Evolutionary conservation across 225 moss, liverwort and hornwort species (phyloP), one percentile per base, ranked within the genome.

Genomic region (Anthoceros angustus): DNA sequence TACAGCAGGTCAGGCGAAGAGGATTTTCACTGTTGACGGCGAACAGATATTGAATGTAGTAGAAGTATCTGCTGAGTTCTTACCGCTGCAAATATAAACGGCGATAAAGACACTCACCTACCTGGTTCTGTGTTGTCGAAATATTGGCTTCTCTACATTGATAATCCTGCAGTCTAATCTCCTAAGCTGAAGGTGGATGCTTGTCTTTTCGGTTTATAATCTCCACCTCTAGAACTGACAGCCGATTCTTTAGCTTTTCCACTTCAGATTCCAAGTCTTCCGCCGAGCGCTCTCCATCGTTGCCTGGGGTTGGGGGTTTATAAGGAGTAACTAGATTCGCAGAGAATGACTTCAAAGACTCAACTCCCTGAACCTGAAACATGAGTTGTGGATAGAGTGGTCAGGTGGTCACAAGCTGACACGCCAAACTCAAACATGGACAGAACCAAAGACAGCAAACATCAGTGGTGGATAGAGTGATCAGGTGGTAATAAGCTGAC

Each of bases 281-380:
- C 18, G 88, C 77, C 63, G 82, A 81, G 10, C 64, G 79, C 61
- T 72, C 68, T 24, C 72, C 48, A 69, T 73, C 67, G 73, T 70
- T 25, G 64, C 74, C 73, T 40, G 42, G 5, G 3, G 42, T 46
- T 42, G 61, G 68, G 12, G 89, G 86, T 61, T 80, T 66, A 64
- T 98, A 98, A 15, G 89, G 92, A 40, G 49, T 71, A 18, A 77
- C 75, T 60, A 98, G 70, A 70, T 89, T 89, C 14, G 70, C 73
- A 1, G 92, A 85, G 66, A 98, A 92, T 10, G 77, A 77, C 62
- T 83, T 87, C 83, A 98, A 82, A 10, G 98, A 73, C 25, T 98
- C 87, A 5, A 84, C 84, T 68, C 98, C 92, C 18, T 86, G 89
- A 8, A 89, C 89, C 81, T 81, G 69, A 32, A 40, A 32, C 50